Conservation (phyloP, 345 rosid genomes). For the Viola odorata region DNA sequence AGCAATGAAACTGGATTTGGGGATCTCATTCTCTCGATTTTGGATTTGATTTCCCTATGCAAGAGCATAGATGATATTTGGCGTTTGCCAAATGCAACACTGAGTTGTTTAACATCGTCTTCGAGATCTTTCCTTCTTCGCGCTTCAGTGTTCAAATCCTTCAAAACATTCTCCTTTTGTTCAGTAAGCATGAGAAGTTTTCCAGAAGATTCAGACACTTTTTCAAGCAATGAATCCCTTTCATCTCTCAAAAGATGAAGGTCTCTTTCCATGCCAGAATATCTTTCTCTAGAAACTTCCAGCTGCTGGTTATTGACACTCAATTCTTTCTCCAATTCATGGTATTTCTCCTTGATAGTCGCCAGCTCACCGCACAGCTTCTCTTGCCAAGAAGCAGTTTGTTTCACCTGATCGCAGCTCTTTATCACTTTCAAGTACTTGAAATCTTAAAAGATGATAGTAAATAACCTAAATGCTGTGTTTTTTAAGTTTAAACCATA, state of each 20-base stretch:
- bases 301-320: conserved; percentile 37
- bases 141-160: conserved; percentile 54
- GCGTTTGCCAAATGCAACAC: conserved; percentile 51
- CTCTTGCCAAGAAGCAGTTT: conserved; percentile 37
- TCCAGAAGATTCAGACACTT: conserved; percentile 39
- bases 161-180: conserved; percentile 59
- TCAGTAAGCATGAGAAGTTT: conserved; percentile 35
- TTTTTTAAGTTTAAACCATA: conserved; percentile 9
- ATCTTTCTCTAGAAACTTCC: conserved; percentile 46
- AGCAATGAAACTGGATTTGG: conserved; percentile 26
- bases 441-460: conserved; percentile 27
- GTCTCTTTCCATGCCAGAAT: conserved; percentile 47
- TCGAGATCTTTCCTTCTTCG: conserved; percentile 55
- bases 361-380: conserved; percentile 38
- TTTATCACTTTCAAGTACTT: conserved; percentile 51
- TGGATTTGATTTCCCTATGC: conserved; percentile 54
- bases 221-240: conserved; percentile 40
- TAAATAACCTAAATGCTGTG: conserved; percentile 6
- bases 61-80: conserved; percentile 58
- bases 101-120: conserved; percentile 68
- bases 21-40: conserved; percentile 52
- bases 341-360: conserved; percentile 42
- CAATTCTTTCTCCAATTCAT: conserved; percentile 44
- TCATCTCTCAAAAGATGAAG: conserved; percentile 55
- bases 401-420: conserved; percentile 43